These are phyloP conservation scores for Hibiscus tridactylites DNA, from an alignment of 345 rosid species.

Conservation along the genomic window DNA sequence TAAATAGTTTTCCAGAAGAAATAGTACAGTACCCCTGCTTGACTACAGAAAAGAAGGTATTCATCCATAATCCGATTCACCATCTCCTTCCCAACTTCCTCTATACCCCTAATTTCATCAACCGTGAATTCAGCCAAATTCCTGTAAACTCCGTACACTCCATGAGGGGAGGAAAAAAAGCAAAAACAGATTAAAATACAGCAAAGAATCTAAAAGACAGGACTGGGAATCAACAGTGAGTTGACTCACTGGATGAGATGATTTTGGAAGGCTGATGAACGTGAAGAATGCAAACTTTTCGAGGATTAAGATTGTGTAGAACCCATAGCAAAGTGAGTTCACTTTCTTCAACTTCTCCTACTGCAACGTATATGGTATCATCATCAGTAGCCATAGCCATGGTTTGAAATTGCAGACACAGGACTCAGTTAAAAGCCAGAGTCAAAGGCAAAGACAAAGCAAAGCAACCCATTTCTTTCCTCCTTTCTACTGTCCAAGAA, in stretches of 20 bases:
- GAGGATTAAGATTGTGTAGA: not conserved
- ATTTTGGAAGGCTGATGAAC: conserved; percentile 34
- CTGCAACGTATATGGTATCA: conserved; percentile 1
- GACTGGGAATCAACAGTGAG: not conserved
- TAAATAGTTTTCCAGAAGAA: conserved; percentile 4
- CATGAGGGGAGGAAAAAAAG: not conserved
- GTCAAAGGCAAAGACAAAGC: not conserved
- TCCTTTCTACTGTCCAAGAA: not conserved
- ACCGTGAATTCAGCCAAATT: not conserved
- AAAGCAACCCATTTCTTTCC: not conserved
- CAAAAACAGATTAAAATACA: not conserved
- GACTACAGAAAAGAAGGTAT: conserved; percentile 22
- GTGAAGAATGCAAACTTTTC: conserved; percentile 32
- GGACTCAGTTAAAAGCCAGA: not conserved
- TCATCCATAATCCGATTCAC: conserved; percentile 22
- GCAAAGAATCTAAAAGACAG: not conserved
- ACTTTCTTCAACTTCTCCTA: not conserved
- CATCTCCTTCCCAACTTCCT: conserved; percentile 15
- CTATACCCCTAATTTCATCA: not conserved
- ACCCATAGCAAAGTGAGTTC: not conserved
- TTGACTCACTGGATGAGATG: conserved; percentile 14
- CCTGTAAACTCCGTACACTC: not conserved
- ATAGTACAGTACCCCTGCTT: conserved; percentile 15
- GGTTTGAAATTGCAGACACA: not conserved
- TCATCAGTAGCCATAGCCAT: not conserved